phyloP scores from a whole-genome alignment of 257 asterid species.

The Henckelia pumila region DNA sequence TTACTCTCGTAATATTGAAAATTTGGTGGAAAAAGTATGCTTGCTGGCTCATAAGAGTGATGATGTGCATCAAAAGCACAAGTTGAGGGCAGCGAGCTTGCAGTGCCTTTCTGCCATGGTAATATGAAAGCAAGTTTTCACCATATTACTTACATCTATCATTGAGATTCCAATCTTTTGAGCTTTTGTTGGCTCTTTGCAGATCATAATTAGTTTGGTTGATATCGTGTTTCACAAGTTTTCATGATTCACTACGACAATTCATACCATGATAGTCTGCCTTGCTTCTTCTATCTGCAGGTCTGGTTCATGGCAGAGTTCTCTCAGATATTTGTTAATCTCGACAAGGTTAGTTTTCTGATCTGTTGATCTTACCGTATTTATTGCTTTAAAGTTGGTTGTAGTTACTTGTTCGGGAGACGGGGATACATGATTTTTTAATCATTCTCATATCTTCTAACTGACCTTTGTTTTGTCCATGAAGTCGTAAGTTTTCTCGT shows the following conservation, averaged over 20 bases:
- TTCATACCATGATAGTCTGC: not conserved
- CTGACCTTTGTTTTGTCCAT: slow-evolving; percentile 6
- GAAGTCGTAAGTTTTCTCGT: not conserved
- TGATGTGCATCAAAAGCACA: slow-evolving; percentile 51
- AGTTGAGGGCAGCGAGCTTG: slow-evolving; percentile 86
- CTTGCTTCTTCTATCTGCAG: slow-evolving; percentile 44
- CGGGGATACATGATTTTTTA: not conserved
- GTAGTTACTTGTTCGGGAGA: slow-evolving; percentile 7
- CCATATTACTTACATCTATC: slow-evolving; percentile 1
- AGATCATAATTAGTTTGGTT: not conserved
- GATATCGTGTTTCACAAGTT: not conserved
- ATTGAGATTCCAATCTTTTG: not conserved
- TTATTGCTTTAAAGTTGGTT: slow-evolving; percentile 3
- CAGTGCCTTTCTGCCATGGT: slow-evolving; percentile 96
- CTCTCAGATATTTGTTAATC: slow-evolving; percentile 68
- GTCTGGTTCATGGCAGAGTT: slow-evolving; percentile 94
- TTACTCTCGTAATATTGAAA: slow-evolving; percentile 68
- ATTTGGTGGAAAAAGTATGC: slow-evolving; percentile 65
- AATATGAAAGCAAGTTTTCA: slow-evolving; percentile 21
- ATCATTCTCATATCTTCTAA: not conserved
- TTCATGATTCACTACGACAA: not conserved
- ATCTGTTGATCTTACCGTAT: slow-evolving; percentile 2
- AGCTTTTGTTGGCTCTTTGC: not conserved
- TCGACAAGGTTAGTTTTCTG: slow-evolving; percentile 68
- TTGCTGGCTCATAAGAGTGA: slow-evolving; percentile 55